Evolutionary conservation across 2,329 filamentous ascomycete genomes (phyloP).

Genomic region (Myriosclerotinia duriaeana): DNA sequence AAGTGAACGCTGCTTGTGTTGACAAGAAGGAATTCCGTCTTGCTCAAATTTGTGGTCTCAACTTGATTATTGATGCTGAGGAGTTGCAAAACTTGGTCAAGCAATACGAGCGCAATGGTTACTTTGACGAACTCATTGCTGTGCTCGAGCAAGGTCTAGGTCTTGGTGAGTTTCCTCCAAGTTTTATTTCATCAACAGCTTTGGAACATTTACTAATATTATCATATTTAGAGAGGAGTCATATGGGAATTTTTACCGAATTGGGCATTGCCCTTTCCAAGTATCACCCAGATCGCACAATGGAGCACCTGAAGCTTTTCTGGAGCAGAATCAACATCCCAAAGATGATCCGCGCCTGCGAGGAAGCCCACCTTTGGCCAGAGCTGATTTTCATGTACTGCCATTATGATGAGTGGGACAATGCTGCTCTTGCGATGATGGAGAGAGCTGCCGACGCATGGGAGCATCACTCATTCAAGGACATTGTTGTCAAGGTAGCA

Average conservation of each 20-base stretch:
- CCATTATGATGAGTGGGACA: conserved; percentile 98
- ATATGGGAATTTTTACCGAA: conserved; percentile 97
- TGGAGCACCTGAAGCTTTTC: conserved; percentile 99
- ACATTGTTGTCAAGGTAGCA: conserved; percentile 94
- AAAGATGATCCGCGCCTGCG: conserved; percentile 90
- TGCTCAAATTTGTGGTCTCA: conserved; percentile 97
- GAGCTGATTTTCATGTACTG: conserved; percentile 97
- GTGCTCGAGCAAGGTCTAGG: conserved; percentile 93
- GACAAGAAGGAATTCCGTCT: conserved; percentile 98
- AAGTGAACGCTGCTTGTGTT: conserved; percentile 95
- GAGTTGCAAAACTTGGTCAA: conserved; percentile 90
- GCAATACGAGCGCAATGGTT: conserved; percentile 95
- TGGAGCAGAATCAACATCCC: conserved; percentile 98
- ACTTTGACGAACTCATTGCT: conserved; percentile 96
- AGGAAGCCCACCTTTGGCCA: conserved; percentile 95
- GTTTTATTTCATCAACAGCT: background rate
- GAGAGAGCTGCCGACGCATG: conserved; percentile 95
- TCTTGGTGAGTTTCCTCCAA: conserved; percentile 45
- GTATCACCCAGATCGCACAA: conserved; percentile 91
- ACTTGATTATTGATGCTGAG: conserved; percentile 95
- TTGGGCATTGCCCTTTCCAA: conserved; percentile 88
- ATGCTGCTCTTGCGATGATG: conserved; percentile 95
- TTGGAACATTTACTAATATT: conserved; percentile 15
- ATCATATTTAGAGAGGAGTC: conserved; percentile 57
- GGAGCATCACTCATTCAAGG: conserved; percentile 99